A percentile compares a stretch with the other conserved stretches of the same genome.
Conservation (phyloP, 441 rosid genomes). For the Melastoma candidum region DNA sequence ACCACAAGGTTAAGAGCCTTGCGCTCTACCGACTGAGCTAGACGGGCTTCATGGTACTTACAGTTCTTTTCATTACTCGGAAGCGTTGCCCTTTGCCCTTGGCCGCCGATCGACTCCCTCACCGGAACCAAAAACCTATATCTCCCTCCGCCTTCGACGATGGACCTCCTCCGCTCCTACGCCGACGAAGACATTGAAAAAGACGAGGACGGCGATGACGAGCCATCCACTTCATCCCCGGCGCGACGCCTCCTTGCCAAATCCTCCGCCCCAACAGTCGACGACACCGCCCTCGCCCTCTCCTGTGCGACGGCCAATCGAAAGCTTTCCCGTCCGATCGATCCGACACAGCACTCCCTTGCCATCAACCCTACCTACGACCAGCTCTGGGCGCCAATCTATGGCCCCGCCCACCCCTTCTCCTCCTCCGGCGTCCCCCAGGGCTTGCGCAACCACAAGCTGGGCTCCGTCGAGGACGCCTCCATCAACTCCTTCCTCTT, state of each 20-base stretch:
- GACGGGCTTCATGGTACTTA: too few relatives aligned
- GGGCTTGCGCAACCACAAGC: conserved; percentile 97
- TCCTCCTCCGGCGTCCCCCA: conserved; percentile 93
- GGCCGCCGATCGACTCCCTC: too few relatives aligned
- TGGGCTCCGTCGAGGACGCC: conserved; percentile 92
- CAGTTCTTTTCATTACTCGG: too few relatives aligned
- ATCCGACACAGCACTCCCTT: conserved; percentile 72
- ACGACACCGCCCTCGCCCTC: conserved; percentile 79
- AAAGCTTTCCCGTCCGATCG: conserved; percentile 55
- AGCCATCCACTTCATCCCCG: conserved; percentile 31
- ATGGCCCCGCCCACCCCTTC: conserved; percentile 84
- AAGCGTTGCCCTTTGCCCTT: too few relatives aligned
- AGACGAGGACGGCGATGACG: background rate
- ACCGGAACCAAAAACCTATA: too few relatives aligned
- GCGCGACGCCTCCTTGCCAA: conserved; percentile 60
- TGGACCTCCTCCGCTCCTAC: conserved; percentile 61
- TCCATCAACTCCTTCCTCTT: conserved; percentile 74
- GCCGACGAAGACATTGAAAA: conserved; percentile 21
- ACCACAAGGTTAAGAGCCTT: too few relatives aligned
- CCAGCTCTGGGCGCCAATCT: conserved; percentile 92
- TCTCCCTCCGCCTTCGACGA: conserved; percentile 1
- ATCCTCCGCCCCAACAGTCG: conserved; percentile 87
- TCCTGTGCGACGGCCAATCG: conserved; percentile 54
- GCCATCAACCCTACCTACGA: conserved; percentile 78
- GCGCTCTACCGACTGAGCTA: too few relatives aligned